These are phyloP conservation scores for Naganishia kalamii DNA, from an alignment of 768 basidiomycete genomes.

Conservation along the genomic window DNA sequence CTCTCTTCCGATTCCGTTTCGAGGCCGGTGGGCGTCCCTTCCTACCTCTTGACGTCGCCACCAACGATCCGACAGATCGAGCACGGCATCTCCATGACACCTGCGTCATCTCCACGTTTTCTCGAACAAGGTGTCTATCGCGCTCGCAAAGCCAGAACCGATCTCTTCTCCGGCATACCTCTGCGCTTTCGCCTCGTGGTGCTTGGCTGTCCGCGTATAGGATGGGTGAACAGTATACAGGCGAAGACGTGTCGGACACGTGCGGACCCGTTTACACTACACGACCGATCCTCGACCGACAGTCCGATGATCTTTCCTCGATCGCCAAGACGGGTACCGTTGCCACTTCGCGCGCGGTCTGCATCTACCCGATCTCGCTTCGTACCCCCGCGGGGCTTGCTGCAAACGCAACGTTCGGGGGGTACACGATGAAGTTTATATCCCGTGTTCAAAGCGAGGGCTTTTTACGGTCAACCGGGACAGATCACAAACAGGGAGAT, in stretches of 20 bases:
- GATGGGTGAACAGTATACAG: background rate
- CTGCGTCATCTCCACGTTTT: constrained; percentile 5
- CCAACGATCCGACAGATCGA: constrained; percentile 6
- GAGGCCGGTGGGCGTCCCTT: background rate
- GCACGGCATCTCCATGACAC: background rate
- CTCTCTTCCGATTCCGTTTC: background rate
- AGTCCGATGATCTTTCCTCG: background rate
- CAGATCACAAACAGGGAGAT: constrained; percentile 10
- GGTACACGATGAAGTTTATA: background rate
- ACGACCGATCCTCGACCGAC: background rate
- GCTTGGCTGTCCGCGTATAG: background rate
- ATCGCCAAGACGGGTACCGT: constrained; percentile 7
- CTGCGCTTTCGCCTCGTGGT: background rate
- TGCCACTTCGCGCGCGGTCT: background rate
- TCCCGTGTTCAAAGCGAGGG: background rate
- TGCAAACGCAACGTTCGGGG: background rate
- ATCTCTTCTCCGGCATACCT: background rate
- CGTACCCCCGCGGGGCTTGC: background rate
- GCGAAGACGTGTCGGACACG: constrained; percentile 6
- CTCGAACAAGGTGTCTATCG: background rate
- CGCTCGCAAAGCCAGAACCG: background rate
- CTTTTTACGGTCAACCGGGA: background rate
- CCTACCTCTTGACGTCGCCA: background rate
- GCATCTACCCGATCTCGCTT: constrained; percentile 12
- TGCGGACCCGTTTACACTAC: background rate